Conservation (phyloP, 139 green algal species). For the Haematococcus sp. region DNA sequence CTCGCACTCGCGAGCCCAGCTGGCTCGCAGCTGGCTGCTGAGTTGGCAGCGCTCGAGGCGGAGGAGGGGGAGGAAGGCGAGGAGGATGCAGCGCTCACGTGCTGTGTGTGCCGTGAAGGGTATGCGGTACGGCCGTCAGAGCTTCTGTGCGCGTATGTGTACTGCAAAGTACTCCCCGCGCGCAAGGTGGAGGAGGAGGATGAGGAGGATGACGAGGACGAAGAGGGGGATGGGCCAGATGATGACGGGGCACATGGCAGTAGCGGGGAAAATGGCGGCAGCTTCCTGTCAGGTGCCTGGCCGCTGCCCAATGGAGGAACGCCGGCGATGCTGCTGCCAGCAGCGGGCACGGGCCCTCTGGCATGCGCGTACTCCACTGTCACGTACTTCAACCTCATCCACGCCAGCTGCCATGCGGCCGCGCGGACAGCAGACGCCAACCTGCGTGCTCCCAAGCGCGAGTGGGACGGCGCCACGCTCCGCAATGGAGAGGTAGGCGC, state of each 20-base stretch:
- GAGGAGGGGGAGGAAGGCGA: conserved; percentile 32
- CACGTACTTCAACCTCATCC: conserved; percentile 70
- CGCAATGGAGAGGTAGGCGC: conserved; percentile 67
- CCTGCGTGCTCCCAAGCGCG: conserved; percentile 52
- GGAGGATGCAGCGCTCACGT: conserved; percentile 4
- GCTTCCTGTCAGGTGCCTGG: not conserved
- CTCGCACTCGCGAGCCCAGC: conserved; percentile 11
- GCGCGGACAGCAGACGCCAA: conserved; percentile 52
- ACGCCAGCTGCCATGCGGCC: conserved; percentile 55
- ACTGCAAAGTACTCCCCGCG: conserved; percentile 21
- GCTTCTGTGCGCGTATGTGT: conserved; percentile 58
- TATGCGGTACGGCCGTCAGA: conserved; percentile 46
- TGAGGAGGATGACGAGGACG: no score
- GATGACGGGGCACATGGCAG: no score
- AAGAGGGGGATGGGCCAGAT: no score
- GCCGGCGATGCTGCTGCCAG: conserved; percentile 7
- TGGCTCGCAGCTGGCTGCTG: conserved; percentile 24
- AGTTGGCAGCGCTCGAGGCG: conserved; percentile 43
- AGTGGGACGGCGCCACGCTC: conserved; percentile 69
- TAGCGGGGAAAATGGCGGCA: no score
- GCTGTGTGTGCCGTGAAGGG: conserved; percentile 52
- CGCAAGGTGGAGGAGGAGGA: not conserved
- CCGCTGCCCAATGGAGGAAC: not conserved
- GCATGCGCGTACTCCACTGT: conserved; percentile 24
- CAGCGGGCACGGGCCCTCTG: not conserved